Evolutionary conservation across 2,329 filamentous ascomycete genomes (phyloP), one percentile per base, ranked within the genome.

Genomic region (Graphilbum sp.): DNA sequence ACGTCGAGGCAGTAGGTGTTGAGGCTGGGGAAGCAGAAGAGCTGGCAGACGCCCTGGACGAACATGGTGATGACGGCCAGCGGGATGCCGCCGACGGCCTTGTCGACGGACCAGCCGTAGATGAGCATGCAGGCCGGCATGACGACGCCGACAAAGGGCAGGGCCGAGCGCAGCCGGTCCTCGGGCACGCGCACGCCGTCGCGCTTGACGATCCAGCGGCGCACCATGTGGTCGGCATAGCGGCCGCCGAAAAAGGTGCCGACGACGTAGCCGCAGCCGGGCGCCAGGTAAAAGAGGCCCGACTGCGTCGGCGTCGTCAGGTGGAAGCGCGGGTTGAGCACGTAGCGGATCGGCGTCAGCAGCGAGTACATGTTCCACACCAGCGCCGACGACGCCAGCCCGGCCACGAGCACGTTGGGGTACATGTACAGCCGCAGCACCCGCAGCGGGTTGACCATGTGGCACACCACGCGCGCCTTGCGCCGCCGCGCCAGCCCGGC

Each of bases 1-100:
- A 88, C 81, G 53, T 90, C 82, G 31, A 90, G 57, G 52, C 81
- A 87, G 56, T 90, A 82, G 2, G 75, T 78, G 51, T 82, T 81
- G 42, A 83, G 50, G 43, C 66, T 72, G 0, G 77, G 75, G 45
- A 81, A 80, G 48, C 75, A 79, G 47, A 80, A 76, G 3, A 81
- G 55, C 52, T 82, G 76, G 2, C 71, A 72, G 0, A 82, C 67
- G 4, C 77, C 78, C 49, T 81, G 76, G 2, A 75, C 36, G 48
- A 82, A 82, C 67, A 82, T 75, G 50, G 67, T 68, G 18, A 79
- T 59, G 2, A 80, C 73, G 0, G 75, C 75, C 1, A 77, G 49
- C 2, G 60, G 54, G 16, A 64, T 54, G 5, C 61, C 61, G 9
- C 62, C 62, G 3, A 57, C 54, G 5, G 46, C 41, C 17, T 49